phyloP scores from a whole-genome alignment of 352 stramenopile species.

The Phytophthora ohioensis region DNA sequence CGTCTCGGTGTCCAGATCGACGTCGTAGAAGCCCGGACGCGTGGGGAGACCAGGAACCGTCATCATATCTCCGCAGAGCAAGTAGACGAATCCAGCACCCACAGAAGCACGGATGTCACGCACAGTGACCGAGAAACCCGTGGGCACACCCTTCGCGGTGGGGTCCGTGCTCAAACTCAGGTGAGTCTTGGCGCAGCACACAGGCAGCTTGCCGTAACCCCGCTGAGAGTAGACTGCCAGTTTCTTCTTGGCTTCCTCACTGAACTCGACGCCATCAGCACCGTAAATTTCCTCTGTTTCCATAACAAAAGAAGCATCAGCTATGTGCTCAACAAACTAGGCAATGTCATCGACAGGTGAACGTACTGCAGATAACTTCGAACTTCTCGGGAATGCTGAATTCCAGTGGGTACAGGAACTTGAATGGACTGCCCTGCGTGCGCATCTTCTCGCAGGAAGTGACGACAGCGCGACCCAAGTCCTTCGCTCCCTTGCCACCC shows the following conservation, averaged over 20 bases:
- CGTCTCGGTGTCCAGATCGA: constrained; percentile 95
- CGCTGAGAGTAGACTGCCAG: constrained; percentile 91
- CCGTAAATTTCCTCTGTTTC: constrained; percentile 96
- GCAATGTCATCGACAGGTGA: constrained; percentile 33
- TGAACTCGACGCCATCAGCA: constrained; percentile 95
- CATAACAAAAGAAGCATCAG: constrained; percentile 11
- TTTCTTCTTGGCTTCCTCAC: constrained; percentile 94
- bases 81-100: constrained; percentile 97
- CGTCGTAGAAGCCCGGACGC: constrained; percentile 98
- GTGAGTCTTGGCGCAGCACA: constrained; percentile 99
- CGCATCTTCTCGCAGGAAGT: constrained; percentile 89
- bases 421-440: constrained; percentile 86
- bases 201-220: constrained; percentile 78
- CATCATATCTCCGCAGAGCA: constrained; percentile 98
- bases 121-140: constrained; percentile 94
- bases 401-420: constrained; percentile 96
- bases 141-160: constrained; percentile 94
- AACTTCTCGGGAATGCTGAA: constrained; percentile 96
- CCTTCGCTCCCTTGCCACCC: constrained; percentile 89
- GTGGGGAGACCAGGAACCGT: constrained; percentile 99
- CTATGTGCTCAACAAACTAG: not conserved
- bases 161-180: constrained; percentile 97
- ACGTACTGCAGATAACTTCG: constrained; percentile 96
- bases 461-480: constrained; percentile 94
- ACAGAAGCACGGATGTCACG: constrained; percentile 95